Base-by-base conservation (phyloP, 176 grass and related monocot species). In the Triticum aestivum region DNA sequence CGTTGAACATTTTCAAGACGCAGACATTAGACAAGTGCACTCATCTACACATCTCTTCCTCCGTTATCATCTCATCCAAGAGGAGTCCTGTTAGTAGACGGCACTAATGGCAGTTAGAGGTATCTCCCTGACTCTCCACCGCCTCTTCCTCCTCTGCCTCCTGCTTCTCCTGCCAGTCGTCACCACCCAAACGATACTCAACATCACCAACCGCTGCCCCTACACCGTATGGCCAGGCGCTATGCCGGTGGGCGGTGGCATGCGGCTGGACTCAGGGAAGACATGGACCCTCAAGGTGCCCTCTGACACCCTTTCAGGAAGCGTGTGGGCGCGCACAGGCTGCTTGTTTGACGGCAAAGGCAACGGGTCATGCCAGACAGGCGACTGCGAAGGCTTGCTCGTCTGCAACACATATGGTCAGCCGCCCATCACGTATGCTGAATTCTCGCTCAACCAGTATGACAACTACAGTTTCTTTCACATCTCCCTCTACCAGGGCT, bases 401-500 rank as follows among this genome's bases (percentile, higher is more conserved):
- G 11, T 3, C 56, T 79, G 77, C 77, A 1, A 7, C 3, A 0
- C 0, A 12, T 1, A 5, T 62, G 56, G 77, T 62, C 21, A 3
- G 7, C 1, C 21, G 6, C 77, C 77, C 3, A 0, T 0, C 34
- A 78, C 49, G 2, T 0, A 1, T 3, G 75, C 75, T 0, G 5
- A 59, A 1, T 78, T 78, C 18, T 4, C 51, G 0, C 9, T 77
- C 18, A 8, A 8, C 18, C 3, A 8, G 15, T 33, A n/a, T 21
- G 0, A 1, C 29, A 8, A 4, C 18, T 9, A 2, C 2, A 38
- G 35, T 41, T 79, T 5, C 56, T 79, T 84, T 4, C 58, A 84
- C 75, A 81, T 90, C 84, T 90, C 84, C 80, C 76, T 84, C 2
- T 3, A 52, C 2, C 33, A 90, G 24, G 91, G 91, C 6, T 93